phyloP scores from a whole-genome alignment of 345 rosid species.

The Eucalyptus caleyi region DNA sequence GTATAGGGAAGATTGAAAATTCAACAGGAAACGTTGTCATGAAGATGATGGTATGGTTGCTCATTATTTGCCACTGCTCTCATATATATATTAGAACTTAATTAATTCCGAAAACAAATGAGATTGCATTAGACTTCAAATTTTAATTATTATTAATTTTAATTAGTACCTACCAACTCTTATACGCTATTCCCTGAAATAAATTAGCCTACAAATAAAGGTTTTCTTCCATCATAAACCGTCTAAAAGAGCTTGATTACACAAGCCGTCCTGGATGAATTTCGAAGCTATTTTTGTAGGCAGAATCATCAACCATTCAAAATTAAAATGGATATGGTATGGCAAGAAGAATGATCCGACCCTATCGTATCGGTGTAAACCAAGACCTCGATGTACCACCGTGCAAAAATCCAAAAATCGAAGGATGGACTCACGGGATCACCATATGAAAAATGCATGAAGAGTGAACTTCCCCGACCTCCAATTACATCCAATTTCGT shows the following conservation, averaged over 20 bases:
- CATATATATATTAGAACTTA: background rate
- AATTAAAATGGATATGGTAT: background rate
- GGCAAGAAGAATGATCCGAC: background rate
- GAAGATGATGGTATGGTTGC: background rate
- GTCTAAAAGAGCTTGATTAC: background rate
- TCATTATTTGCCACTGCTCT: background rate
- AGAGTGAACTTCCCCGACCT: background rate
- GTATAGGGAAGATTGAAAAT: background rate
- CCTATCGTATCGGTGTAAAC: background rate
- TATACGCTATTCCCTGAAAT: background rate
- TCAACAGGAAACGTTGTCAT: background rate
- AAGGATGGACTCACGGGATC: background rate
- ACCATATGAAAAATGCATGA: background rate
- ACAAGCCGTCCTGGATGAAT: background rate
- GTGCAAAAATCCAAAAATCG: background rate
- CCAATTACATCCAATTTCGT: background rate
- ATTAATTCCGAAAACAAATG: background rate
- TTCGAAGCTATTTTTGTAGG: background rate
- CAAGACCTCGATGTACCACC: background rate
- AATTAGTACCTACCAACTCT: background rate
- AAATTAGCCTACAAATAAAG: background rate
- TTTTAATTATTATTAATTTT: background rate
- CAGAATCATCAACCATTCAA: background rate
- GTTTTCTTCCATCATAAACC: background rate
- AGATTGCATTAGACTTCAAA: background rate